A percentile compares a stretch with the other conserved stretches of the same genome.
Evolutionary conservation across 2,329 filamentous ascomycete genomes (phyloP).

Genomic region (Sclerotinia subarctica): DNA sequence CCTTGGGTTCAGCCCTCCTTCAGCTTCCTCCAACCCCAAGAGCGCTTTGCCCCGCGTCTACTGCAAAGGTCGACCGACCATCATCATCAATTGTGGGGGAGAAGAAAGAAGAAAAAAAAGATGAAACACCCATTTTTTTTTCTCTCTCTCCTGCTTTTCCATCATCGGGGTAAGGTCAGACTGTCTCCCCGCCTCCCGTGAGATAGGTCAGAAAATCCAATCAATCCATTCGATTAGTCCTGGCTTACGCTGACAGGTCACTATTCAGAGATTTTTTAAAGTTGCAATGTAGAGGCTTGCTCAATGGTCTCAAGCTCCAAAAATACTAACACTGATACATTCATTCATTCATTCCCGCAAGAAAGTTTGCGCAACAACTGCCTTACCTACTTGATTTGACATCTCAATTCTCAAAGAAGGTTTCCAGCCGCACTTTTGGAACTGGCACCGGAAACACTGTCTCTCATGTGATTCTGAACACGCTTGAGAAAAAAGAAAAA

Average conservation of each 20-base stretch:
- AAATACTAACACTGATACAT: not conserved
- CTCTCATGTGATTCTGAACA: constrained; percentile 6
- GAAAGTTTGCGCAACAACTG: not conserved
- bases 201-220: not conserved
- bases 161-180: constrained; percentile 1
- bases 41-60: constrained; percentile 22
- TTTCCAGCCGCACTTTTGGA: not conserved
- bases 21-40: constrained; percentile 14
- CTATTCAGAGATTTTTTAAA: not conserved
- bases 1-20: constrained; percentile 17
- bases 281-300: not conserved
- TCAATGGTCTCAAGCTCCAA: constrained; percentile 6
- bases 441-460: not conserved
- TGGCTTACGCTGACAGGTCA: constrained; percentile 8
- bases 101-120: constrained; percentile 5
- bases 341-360: not conserved
- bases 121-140: constrained; percentile 15
- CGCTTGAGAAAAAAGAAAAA: not conserved
- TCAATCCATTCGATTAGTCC: not conserved
- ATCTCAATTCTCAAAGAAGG: constrained; percentile 8
- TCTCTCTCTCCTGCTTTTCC: not conserved
- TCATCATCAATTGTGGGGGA: constrained; percentile 16
- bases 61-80: constrained; percentile 8
- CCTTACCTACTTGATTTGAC: not conserved
- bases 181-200: constrained; percentile 10